These are phyloP conservation scores for Neurospora sp. DNA, from an alignment of 2,329 filamentous ascomycete genomes.

Conservation along the genomic window DNA sequence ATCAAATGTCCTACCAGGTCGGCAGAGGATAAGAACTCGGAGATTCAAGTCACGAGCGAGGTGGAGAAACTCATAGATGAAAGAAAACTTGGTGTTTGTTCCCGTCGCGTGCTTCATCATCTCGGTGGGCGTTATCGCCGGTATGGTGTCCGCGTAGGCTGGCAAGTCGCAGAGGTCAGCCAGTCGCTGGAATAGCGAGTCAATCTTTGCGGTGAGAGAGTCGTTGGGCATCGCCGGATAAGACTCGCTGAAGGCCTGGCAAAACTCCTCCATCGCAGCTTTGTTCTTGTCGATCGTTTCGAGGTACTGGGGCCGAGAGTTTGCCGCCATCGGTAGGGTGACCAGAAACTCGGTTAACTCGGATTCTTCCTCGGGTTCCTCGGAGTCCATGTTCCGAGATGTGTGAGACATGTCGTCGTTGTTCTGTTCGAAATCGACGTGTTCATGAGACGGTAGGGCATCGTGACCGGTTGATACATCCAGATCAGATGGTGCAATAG, in stretches of 20 bases:
- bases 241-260: conserved; percentile 30
- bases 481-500: conserved; percentile 16
- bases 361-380: conserved; percentile 8
- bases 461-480: conserved; percentile 5
- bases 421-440: neutral
- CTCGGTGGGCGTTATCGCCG: conserved; percentile 30
- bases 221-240: conserved; percentile 29
- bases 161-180: conserved; percentile 49
- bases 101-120: conserved; percentile 44
- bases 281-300: conserved; percentile 36
- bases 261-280: conserved; percentile 36
- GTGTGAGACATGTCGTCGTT: neutral
- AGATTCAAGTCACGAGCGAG: conserved; percentile 31
- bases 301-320: conserved; percentile 41
- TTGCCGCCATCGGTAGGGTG: conserved; percentile 48
- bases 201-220: conserved; percentile 34
- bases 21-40: conserved; percentile 44
- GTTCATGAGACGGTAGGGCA: conserved; percentile 2
- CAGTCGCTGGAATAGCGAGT: conserved; percentile 41
- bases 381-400: neutral
- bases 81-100: conserved; percentile 51
- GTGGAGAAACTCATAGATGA: conserved; percentile 46
- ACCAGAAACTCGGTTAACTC: conserved; percentile 34
- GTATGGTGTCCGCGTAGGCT: conserved; percentile 37
- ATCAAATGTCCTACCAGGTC: conserved; percentile 38